phyloP scores from a whole-genome alignment of 805 yeast genomes.

The Blastobotrys parvus region DNA sequence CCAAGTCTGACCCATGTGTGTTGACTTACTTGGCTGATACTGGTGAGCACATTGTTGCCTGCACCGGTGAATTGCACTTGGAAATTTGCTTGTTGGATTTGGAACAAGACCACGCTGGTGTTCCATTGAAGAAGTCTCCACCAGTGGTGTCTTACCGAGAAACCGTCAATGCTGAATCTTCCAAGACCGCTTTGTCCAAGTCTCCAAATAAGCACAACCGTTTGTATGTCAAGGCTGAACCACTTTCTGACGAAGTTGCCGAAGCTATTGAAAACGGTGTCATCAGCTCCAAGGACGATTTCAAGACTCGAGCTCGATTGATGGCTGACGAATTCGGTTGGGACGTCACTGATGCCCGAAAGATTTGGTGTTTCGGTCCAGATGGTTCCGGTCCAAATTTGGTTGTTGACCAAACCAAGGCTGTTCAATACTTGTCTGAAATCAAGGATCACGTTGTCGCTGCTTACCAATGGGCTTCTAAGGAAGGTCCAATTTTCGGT shows the following conservation, averaged over 20 bases:
- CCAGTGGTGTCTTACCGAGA: constrained; percentile 99
- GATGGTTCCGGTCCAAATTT: constrained; percentile 98
- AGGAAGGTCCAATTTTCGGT: constrained; percentile 98
- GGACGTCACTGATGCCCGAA: constrained; percentile 99
- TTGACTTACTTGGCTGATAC: constrained; percentile 77
- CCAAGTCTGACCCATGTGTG: constrained; percentile 99
- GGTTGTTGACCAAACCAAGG: constrained; percentile 99
- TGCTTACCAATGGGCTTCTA: constrained; percentile 99
- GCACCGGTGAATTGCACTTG: constrained; percentile 99
- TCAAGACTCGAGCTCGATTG: constrained; percentile 98
- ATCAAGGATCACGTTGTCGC: constrained; percentile 99
- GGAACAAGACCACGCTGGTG: constrained; percentile 99
- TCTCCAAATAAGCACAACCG: constrained; percentile 99
- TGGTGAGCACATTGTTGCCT: constrained; percentile 99
- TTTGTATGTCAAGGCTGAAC: constrained; percentile 95
- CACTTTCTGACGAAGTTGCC: constrained; percentile 88
- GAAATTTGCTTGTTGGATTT: constrained; percentile 95
- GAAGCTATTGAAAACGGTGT: constrained; percentile 89
- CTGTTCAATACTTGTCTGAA: constrained; percentile 97
- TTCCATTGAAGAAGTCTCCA: constrained; percentile 95
- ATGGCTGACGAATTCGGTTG: constrained; percentile 98
- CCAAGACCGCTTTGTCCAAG: constrained; percentile 94
- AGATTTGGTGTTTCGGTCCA: constrained; percentile 99
- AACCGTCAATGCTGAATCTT: constrained; percentile 89
- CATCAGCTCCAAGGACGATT: constrained; percentile 91